phyloP scores from a whole-genome alignment of 257 asterid species.

The Apocynum venetum region DNA sequence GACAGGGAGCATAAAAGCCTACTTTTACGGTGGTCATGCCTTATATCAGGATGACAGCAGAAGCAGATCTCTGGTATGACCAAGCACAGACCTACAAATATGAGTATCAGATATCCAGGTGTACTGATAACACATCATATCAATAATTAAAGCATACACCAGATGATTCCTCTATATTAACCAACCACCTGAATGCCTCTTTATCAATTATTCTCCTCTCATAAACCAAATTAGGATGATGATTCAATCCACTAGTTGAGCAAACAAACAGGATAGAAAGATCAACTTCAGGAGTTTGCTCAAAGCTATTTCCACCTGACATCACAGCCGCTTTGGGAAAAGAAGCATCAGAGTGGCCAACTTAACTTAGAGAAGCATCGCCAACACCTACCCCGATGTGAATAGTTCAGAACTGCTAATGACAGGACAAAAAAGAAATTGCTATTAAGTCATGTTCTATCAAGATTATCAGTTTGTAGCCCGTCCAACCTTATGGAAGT shows the following conservation, averaged over 20 bases:
- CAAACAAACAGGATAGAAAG: not conserved
- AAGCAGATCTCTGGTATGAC: not conserved
- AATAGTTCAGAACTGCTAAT: not conserved
- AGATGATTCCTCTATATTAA: not conserved
- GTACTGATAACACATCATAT: not conserved
- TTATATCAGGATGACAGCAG: not conserved
- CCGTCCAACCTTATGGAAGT: not conserved
- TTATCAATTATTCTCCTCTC: not conserved
- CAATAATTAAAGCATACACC: not conserved
- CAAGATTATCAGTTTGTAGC: not conserved
- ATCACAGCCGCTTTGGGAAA: not conserved
- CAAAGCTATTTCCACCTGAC: not conserved
- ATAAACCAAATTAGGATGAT: not conserved
- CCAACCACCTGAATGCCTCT: not conserved
- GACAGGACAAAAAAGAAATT: too few relatives aligned
- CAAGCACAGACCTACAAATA: not conserved
- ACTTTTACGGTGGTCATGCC: not conserved
- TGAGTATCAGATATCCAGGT: slow-evolving; percentile 3
- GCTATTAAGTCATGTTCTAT: too few relatives aligned
- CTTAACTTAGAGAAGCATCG: not conserved
- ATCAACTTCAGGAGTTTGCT: not conserved
- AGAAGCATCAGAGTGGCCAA: not conserved
- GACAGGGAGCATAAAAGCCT: not conserved
- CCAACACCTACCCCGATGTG: not conserved
- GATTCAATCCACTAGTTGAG: not conserved